phyloP scores from a whole-genome alignment of 495 filamentous ascomycete genomes.

The Podospora fimiseda region DNA sequence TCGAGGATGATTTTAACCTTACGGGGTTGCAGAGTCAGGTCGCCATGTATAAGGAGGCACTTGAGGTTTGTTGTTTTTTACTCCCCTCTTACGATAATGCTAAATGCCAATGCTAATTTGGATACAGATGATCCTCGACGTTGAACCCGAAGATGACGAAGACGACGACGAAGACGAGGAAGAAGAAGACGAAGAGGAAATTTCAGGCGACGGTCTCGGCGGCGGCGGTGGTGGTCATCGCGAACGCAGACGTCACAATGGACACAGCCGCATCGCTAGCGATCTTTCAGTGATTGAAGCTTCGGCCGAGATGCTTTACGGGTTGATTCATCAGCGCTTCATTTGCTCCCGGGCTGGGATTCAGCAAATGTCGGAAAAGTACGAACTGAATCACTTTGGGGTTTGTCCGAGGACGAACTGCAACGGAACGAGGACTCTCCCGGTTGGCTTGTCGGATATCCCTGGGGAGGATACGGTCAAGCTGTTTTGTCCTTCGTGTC shows the following conservation, averaged over 20 bases:
- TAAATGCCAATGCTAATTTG: no score
- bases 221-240: constrained; percentile 55
- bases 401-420: constrained; percentile 87
- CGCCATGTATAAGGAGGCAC: constrained; percentile 96
- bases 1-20: constrained; percentile 99
- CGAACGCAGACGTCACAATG: neutral
- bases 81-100: no score
- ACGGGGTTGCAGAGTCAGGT: constrained; percentile 93
- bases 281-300: constrained; percentile 93
- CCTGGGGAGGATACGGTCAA: constrained; percentile 97
- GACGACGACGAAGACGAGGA: constrained; percentile 77
- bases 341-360: constrained; percentile 97
- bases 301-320: constrained; percentile 94
- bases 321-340: constrained; percentile 95
- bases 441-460: constrained; percentile 86
- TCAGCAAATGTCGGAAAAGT: constrained; percentile 98
- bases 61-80: constrained; percentile 35
- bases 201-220: constrained; percentile 46
- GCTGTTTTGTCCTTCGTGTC: constrained; percentile 92
- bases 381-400: constrained; percentile 92
- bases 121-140: constrained; percentile 95
- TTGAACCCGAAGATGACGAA: constrained; percentile 90
- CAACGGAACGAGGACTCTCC: constrained; percentile 77
- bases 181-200: constrained; percentile 72
- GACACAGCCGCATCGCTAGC: constrained; percentile 76